These are phyloP conservation scores for Pseudogymnoascus sp. DNA, from an alignment of 2,329 filamentous ascomycete species.

Conservation along the genomic window DNA sequence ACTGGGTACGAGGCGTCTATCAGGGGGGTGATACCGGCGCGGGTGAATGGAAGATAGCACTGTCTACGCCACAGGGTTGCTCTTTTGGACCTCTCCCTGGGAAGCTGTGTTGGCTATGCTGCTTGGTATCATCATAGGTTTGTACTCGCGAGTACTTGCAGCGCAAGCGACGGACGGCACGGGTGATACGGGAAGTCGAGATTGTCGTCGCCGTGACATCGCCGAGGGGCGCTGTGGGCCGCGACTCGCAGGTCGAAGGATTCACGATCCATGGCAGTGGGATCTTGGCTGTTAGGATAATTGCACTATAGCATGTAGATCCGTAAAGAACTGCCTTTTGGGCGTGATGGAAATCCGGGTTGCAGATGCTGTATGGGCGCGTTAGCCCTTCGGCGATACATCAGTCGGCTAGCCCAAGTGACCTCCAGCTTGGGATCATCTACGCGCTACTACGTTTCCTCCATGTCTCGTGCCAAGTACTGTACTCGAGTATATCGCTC, in stretches of 20 bases:
- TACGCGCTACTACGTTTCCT: background rate
- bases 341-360: conserved; percentile 3
- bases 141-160: background rate
- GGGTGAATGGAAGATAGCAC: conserved; percentile 5
- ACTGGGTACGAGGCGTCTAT: background rate
- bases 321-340: background rate
- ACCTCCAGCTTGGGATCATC: background rate
- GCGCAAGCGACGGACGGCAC: background rate
- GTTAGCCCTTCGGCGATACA: background rate
- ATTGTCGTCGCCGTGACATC: background rate
- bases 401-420: background rate
- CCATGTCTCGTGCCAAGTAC: background rate
- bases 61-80: background rate
- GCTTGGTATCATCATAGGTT: background rate
- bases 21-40: background rate
- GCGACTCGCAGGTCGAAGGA: background rate
- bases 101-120: background rate
- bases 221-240: background rate
- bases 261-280: conserved; percentile 1
- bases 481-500: background rate
- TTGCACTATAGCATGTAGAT: background rate
- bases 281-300: conserved; percentile 5
- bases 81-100: background rate
- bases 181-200: background rate
- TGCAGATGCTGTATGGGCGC: conserved; percentile 3